These are phyloP conservation scores for Vigna trinervia DNA, from an alignment of 306 rosid species.

Conservation along the genomic window DNA sequence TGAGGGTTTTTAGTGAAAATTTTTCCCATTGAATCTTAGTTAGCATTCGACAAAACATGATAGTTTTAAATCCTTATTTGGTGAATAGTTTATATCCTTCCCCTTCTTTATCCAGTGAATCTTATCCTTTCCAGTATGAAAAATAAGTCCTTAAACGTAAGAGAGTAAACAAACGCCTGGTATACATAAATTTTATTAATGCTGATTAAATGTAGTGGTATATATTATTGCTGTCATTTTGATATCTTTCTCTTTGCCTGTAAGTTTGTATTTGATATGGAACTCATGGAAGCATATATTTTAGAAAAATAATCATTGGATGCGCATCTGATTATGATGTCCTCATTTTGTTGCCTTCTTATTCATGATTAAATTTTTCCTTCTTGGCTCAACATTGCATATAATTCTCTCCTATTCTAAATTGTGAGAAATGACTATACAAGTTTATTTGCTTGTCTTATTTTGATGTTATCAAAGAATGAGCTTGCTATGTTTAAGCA, in stretches of 20 bases:
- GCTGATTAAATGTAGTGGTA: background rate
- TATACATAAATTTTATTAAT: background rate
- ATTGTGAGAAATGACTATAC: background rate
- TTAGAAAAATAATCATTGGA: background rate
- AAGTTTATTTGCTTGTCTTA: constrained; percentile 17
- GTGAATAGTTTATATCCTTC: background rate
- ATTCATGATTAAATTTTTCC: background rate
- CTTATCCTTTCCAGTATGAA: background rate
- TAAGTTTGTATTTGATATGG: constrained; percentile 17
- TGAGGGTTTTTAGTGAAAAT: background rate
- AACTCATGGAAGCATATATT: constrained; percentile 7
- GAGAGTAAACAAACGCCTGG: background rate
- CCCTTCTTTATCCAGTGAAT: background rate
- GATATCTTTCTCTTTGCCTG: constrained; percentile 35
- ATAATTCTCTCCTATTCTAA: background rate
- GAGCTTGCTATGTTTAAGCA: constrained; percentile 14
- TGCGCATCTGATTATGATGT: constrained; percentile 4
- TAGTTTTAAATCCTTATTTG: background rate
- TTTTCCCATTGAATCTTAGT: background rate
- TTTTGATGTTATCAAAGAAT: constrained; percentile 18
- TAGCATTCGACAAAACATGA: background rate
- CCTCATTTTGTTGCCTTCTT: constrained; percentile 25
- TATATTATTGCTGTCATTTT: constrained; percentile 13
- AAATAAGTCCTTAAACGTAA: background rate
- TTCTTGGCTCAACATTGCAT: background rate